Evolutionary conservation across 2,329 filamentous ascomycete genomes (phyloP), one percentile per base, ranked within the genome.

Genomic region (Scedosporium apiospermum): DNA sequence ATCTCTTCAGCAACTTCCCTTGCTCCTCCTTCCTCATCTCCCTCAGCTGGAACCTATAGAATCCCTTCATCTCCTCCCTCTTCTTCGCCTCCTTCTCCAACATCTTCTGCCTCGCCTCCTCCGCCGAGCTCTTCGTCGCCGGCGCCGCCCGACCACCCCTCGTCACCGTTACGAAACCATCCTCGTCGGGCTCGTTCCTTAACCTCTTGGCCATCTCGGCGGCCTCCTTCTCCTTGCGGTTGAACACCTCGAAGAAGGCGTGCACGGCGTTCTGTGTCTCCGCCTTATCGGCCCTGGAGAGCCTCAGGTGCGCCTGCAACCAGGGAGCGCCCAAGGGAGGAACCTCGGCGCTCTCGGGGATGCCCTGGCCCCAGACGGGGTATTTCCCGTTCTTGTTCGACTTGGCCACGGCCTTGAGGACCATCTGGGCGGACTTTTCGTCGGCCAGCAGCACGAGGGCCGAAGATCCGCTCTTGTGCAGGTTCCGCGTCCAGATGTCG

Each of bases 111-210:
- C 75, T 76, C 57, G 81, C 81, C 68, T 85, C 84, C 69, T 87
- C 83, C 49, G 86, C 85, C 69, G 89, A 91, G 67, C 88, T 88
- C 65, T 86, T 82, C 62, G 87, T 83, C 1, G 90, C 92, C 1
- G 90, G 87, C n/a, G 88, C 89, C 6, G 81, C 81, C 63, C 88
- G 80, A 46, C 90, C 89, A 27, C 92, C 92, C 62, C 90, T 83
- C 1, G 88, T 89, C 26, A 99, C 95, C 3, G 93, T 98, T 58
- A 98, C 83, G 72, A 99, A 99, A 1, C 95, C 95, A 73, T 99
- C 95, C 70, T 91, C 93, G 73, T 99, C 95, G 0, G 93, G 91
- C 69, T 91, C 87, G 67, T 89, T 88, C 65, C 90, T 86, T 65
- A 88, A 78, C 62, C 83, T 78, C 76, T 84, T 86, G 71, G 76